A percentile compares a stretch with the other conserved stretches of the same genome.
Conservation (phyloP, 208 protist genomes). For the Zelonia costaricensis region DNA sequence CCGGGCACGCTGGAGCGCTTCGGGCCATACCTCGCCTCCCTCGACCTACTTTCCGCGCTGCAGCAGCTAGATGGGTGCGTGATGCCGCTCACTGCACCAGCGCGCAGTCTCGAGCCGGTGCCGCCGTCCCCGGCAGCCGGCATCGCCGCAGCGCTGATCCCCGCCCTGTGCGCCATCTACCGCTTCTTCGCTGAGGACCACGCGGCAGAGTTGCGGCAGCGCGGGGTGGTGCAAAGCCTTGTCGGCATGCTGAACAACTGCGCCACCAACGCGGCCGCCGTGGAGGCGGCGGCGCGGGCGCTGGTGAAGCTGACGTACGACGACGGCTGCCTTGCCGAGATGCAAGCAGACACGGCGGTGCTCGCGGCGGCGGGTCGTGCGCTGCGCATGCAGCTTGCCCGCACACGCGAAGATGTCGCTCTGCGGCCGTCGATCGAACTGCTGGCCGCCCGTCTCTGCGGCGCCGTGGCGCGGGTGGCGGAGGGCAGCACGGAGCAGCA, state of each 20-base stretch:
- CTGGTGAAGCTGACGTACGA: constrained; percentile 76
- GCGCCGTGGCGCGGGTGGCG: constrained; percentile 40
- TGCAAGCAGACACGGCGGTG: constrained; percentile 30
- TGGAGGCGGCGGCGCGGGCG: constrained; percentile 59
- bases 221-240: constrained; percentile 34
- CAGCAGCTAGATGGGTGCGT: constrained; percentile 30
- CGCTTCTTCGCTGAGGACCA: constrained; percentile 18
- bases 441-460: constrained; percentile 42
- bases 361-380: constrained; percentile 34
- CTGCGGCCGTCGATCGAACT: constrained; percentile 34
- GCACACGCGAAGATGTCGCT: neutral
- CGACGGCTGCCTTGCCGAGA: constrained; percentile 37
- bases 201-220: constrained; percentile 3
- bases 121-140: neutral
- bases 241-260: constrained; percentile 39
- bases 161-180: constrained; percentile 8
- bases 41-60: constrained; percentile 33
- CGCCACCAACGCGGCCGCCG: constrained; percentile 29
- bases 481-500: constrained; percentile 33
- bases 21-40: constrained; percentile 31
- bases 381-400: constrained; percentile 27
- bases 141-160: neutral
- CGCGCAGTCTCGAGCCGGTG: neutral
- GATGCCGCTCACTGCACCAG: neutral
- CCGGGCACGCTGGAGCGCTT: constrained; percentile 19